phyloP scores from a whole-genome alignment of 2,329 filamentous ascomycete genomes.

The Apiospora marii region DNA sequence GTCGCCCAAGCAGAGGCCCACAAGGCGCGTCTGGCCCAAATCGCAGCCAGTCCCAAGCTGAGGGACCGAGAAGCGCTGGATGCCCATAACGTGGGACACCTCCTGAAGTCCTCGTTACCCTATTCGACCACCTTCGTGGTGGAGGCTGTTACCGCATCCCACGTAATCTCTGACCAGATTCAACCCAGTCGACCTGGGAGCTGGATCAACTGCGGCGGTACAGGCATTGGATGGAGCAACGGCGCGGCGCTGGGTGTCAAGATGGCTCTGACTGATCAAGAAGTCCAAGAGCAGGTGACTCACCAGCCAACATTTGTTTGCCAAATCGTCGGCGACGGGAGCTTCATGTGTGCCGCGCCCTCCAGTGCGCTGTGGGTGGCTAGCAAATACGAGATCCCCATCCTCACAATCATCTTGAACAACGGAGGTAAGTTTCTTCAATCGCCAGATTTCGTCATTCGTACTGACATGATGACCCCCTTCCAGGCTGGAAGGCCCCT shows the following conservation, averaged over 20 bases:
- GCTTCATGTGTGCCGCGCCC: conserved; percentile 57
- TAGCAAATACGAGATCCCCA: conserved; percentile 54
- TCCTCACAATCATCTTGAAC: conserved; percentile 58
- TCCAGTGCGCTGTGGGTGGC: conserved; percentile 59
- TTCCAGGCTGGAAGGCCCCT: conserved; percentile 38
- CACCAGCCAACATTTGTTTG: conserved; percentile 52
- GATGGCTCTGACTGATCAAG: conserved; percentile 70
- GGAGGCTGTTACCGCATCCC: conserved; percentile 79
- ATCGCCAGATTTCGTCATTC: too few relatives aligned
- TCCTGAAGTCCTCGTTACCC: conserved; percentile 34
- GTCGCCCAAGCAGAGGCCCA: conserved; percentile 30
- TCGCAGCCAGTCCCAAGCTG: conserved; percentile 34
- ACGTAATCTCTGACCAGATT: conserved; percentile 74
- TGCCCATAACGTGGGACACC: conserved; percentile 35
- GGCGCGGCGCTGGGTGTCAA: conserved; percentile 80
- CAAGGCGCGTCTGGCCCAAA: conserved; percentile 33
- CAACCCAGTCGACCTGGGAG: conserved; percentile 72
- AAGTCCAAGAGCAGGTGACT: conserved; percentile 55
- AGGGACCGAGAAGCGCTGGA: conserved; percentile 34
- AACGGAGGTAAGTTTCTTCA: conserved; percentile 54
- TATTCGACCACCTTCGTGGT: conserved; percentile 73
- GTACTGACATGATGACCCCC: not conserved
- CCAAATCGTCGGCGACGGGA: conserved; percentile 59
- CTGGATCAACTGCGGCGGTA: conserved; percentile 84
- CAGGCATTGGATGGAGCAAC: conserved; percentile 82